Evolutionary conservation across 176 grass and related monocot species (phyloP).

Genomic region (Microstegium vimineum): DNA sequence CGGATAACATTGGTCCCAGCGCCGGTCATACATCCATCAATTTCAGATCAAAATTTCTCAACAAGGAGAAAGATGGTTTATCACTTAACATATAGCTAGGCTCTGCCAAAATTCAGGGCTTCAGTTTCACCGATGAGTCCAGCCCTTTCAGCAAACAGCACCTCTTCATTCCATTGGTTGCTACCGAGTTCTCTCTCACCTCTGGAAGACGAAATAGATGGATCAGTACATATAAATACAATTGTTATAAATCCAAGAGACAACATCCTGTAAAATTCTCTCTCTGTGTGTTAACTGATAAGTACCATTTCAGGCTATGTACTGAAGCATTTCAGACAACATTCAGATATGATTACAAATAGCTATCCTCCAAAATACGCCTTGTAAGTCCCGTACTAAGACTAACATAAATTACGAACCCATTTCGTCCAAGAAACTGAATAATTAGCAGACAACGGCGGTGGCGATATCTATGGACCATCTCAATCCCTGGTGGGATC

Average conservation of each 20-base stretch:
- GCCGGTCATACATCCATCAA: neutral
- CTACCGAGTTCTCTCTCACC: neutral
- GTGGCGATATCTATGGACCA: constrained; percentile 23
- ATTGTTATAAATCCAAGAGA: neutral
- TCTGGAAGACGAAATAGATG: constrained; percentile 2
- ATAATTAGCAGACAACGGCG: constrained; percentile 10
- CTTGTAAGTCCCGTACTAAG: neutral
- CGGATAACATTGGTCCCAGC: neutral
- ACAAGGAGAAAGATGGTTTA: neutral
- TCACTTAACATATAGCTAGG: neutral
- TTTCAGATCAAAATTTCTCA: constrained; percentile 12
- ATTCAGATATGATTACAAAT: neutral
- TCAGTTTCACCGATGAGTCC: neutral
- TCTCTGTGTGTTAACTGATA: neutral
- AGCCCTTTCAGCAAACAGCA: neutral
- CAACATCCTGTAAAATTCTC: neutral
- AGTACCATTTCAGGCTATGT: neutral
- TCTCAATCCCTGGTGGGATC: constrained; percentile 23
- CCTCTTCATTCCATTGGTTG: neutral
- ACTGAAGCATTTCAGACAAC: no score
- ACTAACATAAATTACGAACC: constrained; percentile 1
- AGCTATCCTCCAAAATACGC: neutral
- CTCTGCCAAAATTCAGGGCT: constrained; percentile 15
- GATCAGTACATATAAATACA: constrained; percentile 6
- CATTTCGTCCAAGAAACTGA: constrained; percentile 10